Conservation (phyloP, 352 stramenopile species). For the Phytopythium boreale region DNA sequence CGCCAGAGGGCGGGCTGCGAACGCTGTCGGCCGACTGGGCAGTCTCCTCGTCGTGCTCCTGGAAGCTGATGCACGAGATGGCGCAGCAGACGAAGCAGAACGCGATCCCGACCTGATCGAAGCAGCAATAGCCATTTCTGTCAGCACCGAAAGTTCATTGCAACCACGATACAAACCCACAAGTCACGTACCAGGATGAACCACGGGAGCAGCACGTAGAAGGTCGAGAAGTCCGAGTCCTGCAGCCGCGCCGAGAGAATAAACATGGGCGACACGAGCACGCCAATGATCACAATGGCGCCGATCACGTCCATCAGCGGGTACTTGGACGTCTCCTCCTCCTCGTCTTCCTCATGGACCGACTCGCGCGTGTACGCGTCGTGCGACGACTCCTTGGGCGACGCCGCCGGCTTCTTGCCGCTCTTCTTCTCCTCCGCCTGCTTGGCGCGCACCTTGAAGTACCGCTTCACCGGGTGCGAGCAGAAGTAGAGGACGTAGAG, state of each 20-base stretch:
- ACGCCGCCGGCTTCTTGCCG: constrained; percentile 18
- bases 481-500: constrained; percentile 66
- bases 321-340: constrained; percentile 52
- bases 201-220: constrained; percentile 81
- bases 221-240: constrained; percentile 62
- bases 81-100: constrained; percentile 80
- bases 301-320: constrained; percentile 52
- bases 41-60: constrained; percentile 28
- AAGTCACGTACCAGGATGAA: constrained; percentile 68
- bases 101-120: constrained; percentile 50
- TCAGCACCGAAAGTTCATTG: constrained; percentile 1
- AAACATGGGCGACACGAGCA: constrained; percentile 73
- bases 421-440: constrained; percentile 31
- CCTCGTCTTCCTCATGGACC: constrained; percentile 46
- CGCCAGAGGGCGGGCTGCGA: constrained; percentile 33
- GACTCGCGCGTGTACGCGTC: constrained; percentile 80
- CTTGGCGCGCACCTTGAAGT: constrained; percentile 44
- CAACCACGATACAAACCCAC: neutral
- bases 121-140: constrained; percentile 6
- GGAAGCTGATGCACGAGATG: constrained; percentile 67
- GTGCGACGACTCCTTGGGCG: constrained; percentile 40
- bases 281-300: constrained; percentile 46
- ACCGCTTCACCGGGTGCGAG: constrained; percentile 48
- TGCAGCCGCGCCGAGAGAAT: constrained; percentile 76
- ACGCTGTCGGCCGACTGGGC: constrained; percentile 26